Percentiles rank a stretch among this genome's conserved stretches.
Evolutionary conservation across 2,329 filamentous ascomycete species (phyloP).

Genomic region (Fusarium penzigii): DNA sequence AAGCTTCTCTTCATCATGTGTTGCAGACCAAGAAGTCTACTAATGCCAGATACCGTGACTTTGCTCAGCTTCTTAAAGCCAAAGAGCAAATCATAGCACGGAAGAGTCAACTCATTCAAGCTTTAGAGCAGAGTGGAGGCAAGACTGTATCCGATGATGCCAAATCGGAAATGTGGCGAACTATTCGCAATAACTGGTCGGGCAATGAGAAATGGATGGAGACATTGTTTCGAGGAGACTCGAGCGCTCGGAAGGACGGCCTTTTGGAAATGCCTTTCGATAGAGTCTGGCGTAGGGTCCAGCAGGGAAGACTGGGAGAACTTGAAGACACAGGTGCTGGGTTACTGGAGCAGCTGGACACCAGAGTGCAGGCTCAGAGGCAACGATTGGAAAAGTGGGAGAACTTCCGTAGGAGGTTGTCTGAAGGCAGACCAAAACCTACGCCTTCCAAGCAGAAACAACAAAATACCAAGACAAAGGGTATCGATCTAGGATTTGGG

Average conservation of each 20-base stretch:
- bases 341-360: constrained; percentile 70
- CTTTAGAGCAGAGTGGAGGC: constrained; percentile 28
- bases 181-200: constrained; percentile 73
- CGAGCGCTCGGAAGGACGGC: constrained; percentile 54
- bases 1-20: constrained; percentile 60
- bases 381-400: constrained; percentile 73
- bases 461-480: constrained; percentile 33
- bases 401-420: constrained; percentile 57
- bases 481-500: constrained; percentile 56
- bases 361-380: constrained; percentile 65
- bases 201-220: constrained; percentile 76
- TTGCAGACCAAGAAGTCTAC: constrained; percentile 62
- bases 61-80: constrained; percentile 62
- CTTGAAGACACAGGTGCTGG: constrained; percentile 53
- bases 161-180: constrained; percentile 55
- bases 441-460: constrained; percentile 25
- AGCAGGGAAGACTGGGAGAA: constrained; percentile 58
- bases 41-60: constrained; percentile 59
- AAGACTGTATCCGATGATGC: constrained; percentile 43
- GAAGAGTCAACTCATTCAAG: constrained; percentile 50
- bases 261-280: constrained; percentile 70
- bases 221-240: constrained; percentile 67
- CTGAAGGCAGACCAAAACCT: constrained; percentile 34
- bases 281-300: constrained; percentile 69
- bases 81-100: constrained; percentile 62